These are phyloP conservation scores for Secale cereale DNA, from an alignment of 176 grass and related monocot genomes.

Conservation along the genomic window DNA sequence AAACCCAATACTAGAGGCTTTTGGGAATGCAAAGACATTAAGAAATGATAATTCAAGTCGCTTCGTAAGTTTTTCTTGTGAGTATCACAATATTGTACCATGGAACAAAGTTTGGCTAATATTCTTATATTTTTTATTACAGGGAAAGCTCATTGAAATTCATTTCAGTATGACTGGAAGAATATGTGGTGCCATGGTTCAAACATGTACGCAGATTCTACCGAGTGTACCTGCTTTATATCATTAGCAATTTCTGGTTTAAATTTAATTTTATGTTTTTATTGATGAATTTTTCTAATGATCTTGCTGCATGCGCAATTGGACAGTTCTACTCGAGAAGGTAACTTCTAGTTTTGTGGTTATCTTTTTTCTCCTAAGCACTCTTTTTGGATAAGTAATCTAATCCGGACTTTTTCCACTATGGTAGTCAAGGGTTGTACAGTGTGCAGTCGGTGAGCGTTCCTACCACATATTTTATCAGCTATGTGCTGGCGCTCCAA, in stretches of 20 bases:
- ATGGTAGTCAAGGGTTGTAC: slow-evolving; percentile 95
- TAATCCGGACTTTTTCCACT: slow-evolving; percentile 28
- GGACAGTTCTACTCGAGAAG: slow-evolving; percentile 98
- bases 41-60: slow-evolving; percentile 99
- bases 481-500: slow-evolving; percentile 80
- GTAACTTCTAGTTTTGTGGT: slow-evolving; percentile 45
- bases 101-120: slow-evolving; percentile 1
- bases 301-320: slow-evolving; percentile 46
- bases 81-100: slow-evolving; percentile 10
- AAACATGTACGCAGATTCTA: slow-evolving; percentile 73
- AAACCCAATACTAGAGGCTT: slow-evolving; percentile 97
- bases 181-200: slow-evolving; percentile 93
- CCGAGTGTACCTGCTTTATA: slow-evolving; percentile 1
- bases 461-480: slow-evolving; percentile 99
- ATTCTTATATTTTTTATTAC: slow-evolving; percentile 16
- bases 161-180: slow-evolving; percentile 94
- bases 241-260: slow-evolving; percentile 26
- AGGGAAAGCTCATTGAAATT: slow-evolving; percentile 98
- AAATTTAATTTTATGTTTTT: slow-evolving; percentile 29
- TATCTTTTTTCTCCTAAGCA: not conserved
- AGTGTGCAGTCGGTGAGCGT: slow-evolving; percentile 75
- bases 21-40: slow-evolving; percentile 98
- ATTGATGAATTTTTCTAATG: slow-evolving; percentile 33
- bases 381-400: not conserved
- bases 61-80: slow-evolving; percentile 70